Evolutionary conservation across 148 eudicot genomes (phyloP).

Genomic region (Rhododendron henanense): DNA sequence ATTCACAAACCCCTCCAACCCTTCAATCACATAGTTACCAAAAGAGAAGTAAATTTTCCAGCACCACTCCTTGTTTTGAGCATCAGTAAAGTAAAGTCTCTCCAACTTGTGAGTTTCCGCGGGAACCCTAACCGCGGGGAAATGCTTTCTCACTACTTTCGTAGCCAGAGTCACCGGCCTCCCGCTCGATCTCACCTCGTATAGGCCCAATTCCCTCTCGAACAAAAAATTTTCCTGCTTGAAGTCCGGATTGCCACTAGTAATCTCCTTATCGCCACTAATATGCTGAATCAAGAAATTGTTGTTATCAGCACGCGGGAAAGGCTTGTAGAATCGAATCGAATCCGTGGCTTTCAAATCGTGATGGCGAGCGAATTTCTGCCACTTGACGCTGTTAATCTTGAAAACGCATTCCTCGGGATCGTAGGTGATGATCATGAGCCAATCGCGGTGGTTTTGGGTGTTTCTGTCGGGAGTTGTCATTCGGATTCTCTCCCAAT

Average conservation of each 20-base stretch:
- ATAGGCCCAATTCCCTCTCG: background rate
- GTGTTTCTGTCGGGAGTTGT: background rate
- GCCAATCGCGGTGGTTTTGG: background rate
- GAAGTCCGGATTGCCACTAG: background rate
- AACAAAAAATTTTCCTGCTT: background rate
- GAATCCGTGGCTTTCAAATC: background rate
- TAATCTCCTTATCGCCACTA: background rate
- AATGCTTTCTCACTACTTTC: background rate
- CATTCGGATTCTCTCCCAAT: background rate
- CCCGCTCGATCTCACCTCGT: background rate
- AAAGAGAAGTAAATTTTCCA: background rate
- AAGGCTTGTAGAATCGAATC: background rate
- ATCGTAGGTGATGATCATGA: background rate
- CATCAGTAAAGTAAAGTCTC: background rate
- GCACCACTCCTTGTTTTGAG: background rate
- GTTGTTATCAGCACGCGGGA: background rate
- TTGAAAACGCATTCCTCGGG: background rate
- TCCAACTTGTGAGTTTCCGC: background rate
- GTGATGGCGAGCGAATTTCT: background rate
- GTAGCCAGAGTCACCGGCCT: background rate
- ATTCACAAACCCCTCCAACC: background rate
- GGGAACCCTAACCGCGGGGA: background rate
- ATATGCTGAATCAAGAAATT: background rate
- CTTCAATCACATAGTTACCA: background rate
- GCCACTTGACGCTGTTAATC: background rate